phyloP scores from a whole-genome alignment of 345 rosid species.

The Geranium brycei region DNA sequence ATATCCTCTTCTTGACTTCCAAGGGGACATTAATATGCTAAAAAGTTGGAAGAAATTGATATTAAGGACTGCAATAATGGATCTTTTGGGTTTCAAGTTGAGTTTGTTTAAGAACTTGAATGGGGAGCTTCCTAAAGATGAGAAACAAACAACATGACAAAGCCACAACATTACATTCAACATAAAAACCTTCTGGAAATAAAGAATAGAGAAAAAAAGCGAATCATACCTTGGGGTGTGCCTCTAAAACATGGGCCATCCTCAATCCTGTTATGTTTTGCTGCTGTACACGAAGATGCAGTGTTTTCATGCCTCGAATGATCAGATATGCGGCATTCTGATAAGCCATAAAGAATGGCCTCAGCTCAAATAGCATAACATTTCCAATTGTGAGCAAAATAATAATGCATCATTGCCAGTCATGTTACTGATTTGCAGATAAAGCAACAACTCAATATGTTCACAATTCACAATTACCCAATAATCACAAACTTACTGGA shows the following conservation, averaged over 20 bases:
- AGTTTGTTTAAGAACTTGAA: background rate
- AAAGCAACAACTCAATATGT: too few relatives aligned
- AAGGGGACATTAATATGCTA: background rate
- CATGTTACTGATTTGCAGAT: too few relatives aligned
- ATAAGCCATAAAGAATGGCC: background rate
- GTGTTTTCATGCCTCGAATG: slow-evolving; percentile 97
- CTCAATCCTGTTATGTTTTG: slow-evolving; percentile 79
- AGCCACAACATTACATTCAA: background rate
- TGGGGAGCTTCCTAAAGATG: background rate
- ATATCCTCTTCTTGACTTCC: background rate
- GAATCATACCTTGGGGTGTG: slow-evolving; percentile 76
- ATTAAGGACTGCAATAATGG: background rate
- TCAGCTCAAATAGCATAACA: too few relatives aligned
- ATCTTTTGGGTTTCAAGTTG: background rate
- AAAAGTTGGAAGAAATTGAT: background rate
- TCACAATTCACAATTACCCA: too few relatives aligned
- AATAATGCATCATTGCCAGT: too few relatives aligned
- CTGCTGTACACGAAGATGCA: slow-evolving; percentile 98
- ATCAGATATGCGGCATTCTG: slow-evolving; percentile 91
- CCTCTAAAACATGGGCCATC: slow-evolving; percentile 99
- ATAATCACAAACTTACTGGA: too few relatives aligned
- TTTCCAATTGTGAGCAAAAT: too few relatives aligned
- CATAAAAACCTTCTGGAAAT: background rate
- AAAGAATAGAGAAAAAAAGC: background rate
- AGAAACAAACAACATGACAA: background rate